Evolutionary conservation across 331 rosid species (phyloP).

Genomic region (Arachis monticola): DNA sequence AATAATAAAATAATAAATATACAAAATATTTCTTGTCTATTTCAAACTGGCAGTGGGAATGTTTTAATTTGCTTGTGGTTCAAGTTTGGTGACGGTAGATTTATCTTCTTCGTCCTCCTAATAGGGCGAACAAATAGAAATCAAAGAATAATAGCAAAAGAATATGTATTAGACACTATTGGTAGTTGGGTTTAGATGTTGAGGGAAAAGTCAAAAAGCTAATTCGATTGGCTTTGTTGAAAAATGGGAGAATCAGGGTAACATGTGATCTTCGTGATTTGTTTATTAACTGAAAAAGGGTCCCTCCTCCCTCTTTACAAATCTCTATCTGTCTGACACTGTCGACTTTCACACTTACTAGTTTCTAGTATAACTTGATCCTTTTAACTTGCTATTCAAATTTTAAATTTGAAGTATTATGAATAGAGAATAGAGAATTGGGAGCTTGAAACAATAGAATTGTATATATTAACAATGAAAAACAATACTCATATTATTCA

Average conservation of each 20-base stretch:
- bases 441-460: constrained; percentile 1
- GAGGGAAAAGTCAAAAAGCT: constrained; percentile 27
- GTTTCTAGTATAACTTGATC: no score
- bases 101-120: background rate
- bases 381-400: no score
- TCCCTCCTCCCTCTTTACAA: background rate
- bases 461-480: background rate
- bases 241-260: constrained; percentile 9
- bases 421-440: no score
- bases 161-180: background rate
- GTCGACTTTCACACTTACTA: constrained; percentile 22
- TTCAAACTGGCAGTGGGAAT: background rate
- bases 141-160: no score
- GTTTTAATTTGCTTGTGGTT: constrained; percentile 29
- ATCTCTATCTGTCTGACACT: background rate
- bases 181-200: constrained; percentile 12
- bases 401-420: no score
- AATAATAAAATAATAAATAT: no score
- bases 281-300: constrained; percentile 37
- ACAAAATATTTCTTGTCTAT: no score
- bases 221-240: constrained; percentile 28
- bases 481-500: background rate
- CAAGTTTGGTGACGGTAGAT: constrained; percentile 28
- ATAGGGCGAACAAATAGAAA: background rate
- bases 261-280: constrained; percentile 34